Conservation (phyloP, 108 stramenopile species). For the Nitzschia sp. region DNA sequence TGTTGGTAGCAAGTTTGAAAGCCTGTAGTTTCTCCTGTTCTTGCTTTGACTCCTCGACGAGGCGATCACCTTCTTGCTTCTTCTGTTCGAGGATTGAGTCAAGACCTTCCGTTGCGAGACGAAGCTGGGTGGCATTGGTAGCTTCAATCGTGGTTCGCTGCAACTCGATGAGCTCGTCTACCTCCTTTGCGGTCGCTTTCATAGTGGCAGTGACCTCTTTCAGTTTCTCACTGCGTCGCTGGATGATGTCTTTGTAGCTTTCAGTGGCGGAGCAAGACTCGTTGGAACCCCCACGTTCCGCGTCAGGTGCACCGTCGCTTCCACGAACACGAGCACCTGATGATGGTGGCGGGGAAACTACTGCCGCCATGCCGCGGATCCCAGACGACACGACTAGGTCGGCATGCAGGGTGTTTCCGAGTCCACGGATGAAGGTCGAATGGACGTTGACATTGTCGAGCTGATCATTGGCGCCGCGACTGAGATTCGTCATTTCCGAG, state of each 20-base stretch:
- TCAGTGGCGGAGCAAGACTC: not conserved
- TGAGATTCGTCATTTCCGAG: slow-evolving; percentile 30
- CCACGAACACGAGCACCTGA: not conserved
- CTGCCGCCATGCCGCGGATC: not conserved
- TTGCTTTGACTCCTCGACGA: not conserved
- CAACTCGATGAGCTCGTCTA: not conserved
- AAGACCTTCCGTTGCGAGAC: not conserved
- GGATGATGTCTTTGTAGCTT: not conserved
- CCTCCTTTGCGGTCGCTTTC: not conserved
- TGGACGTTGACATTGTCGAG: slow-evolving; percentile 21
- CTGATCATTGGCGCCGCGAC: slow-evolving; percentile 24
- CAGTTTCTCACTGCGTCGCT: not conserved
- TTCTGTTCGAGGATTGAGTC: not conserved
- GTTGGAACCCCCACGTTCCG: not conserved
- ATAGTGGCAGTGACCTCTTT: not conserved
- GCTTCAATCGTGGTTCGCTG: not conserved
- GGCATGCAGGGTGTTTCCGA: slow-evolving; percentile 1
- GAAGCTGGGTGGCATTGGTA: not conserved
- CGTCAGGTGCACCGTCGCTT: not conserved
- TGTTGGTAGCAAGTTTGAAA: not conserved
- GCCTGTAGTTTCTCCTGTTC: slow-evolving; percentile 9
- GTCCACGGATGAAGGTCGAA: slow-evolving; percentile 4
- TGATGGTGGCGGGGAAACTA: not conserved
- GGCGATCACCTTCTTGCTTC: not conserved
- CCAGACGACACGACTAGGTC: slow-evolving; percentile 5